Evolutionary conservation across 139 green algal species (phyloP), one percentile per base, ranked within the genome.

Genomic region (Eudorina sp.): DNA sequence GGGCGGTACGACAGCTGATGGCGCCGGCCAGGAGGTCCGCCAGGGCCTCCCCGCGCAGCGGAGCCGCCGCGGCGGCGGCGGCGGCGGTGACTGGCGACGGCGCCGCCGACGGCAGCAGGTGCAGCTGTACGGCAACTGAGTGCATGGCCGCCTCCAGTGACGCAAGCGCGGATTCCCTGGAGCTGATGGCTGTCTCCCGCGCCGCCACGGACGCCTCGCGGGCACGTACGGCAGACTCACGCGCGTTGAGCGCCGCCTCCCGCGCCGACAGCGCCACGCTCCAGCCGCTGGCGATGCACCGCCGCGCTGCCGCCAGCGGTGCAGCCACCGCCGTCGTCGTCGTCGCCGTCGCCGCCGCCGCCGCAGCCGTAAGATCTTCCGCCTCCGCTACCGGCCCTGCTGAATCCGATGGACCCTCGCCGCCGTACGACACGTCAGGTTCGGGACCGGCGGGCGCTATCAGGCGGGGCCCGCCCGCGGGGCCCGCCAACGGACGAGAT

Each of bases 141-240:
- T 53, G 77, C 23, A 84, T 48, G 23, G 31, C 38, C 23, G 77
- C 36, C 53, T 84, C 77, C 21, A 53, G 53, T 7, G 77, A 84
- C 53, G 21, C 77, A 2, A 84, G 77, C 0, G 75, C 48, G 48
- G 48, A 51, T 36, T 83, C 75, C 48, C 75, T 27, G 48, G 75
- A 83, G 31, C 48, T 69, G 31, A 83, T 31, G 0, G 75, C 75
- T 21, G n/a, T 69, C 48, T 83, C 75, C 9, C 75, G 75, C 31
- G 75, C 75, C 75, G 53, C 77, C 34, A 72, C 2, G 53, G 53
- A 72, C 18, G 53, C 18, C 40, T 84, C 77, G 3, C 77, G 34
- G 29, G 77, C 77, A 6, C 38, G 53, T 46, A 84, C 40, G 31
- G 77, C 55, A 29, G 53, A 55, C 38, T 55, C 77, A 0, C 53